Percentiles rank a stretch among this genome's conserved stretches.
phyloP scores from a whole-genome alignment of 176 grass and related monocot species.

The Aegilops speltoides region DNA sequence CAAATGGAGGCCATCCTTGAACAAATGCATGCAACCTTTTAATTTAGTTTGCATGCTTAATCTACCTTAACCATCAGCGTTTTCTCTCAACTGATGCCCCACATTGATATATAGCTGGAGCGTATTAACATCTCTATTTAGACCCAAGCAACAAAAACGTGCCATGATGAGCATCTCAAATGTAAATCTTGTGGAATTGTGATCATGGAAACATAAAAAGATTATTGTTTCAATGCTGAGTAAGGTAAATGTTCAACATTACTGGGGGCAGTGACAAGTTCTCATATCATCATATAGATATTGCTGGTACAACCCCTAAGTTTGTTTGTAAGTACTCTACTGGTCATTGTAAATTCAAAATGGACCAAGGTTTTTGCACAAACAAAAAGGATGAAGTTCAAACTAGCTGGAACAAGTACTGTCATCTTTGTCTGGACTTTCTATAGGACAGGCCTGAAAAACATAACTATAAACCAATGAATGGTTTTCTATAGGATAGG shows the following conservation, averaged over 20 bases:
- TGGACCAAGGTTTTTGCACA: not conserved
- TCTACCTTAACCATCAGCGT: not conserved
- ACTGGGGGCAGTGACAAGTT: not conserved
- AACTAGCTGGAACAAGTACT: not conserved
- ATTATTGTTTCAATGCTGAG: not conserved
- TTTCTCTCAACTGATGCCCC: conserved; percentile 6
- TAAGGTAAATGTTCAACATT: not conserved
- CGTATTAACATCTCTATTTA: not conserved
- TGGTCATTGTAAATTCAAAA: not conserved
- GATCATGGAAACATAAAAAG: not conserved
- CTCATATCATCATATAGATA: conserved; percentile 2
- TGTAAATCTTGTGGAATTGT: conserved; percentile 3
- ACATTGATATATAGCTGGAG: not conserved
- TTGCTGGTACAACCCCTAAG: not conserved
- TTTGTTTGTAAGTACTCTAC: not conserved
- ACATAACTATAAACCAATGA: not conserved
- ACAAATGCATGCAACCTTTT: not conserved
- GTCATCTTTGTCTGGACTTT: not conserved
- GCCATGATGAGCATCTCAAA: not conserved
- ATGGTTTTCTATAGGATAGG: not conserved
- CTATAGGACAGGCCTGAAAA: not conserved
- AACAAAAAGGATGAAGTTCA: not conserved
- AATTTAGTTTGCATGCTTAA: not conserved
- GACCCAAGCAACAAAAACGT: conserved; percentile 9
- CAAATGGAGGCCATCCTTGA: not conserved